Conservation (phyloP, 176 grass and related monocot species). For the Dactylis glomerata region DNA sequence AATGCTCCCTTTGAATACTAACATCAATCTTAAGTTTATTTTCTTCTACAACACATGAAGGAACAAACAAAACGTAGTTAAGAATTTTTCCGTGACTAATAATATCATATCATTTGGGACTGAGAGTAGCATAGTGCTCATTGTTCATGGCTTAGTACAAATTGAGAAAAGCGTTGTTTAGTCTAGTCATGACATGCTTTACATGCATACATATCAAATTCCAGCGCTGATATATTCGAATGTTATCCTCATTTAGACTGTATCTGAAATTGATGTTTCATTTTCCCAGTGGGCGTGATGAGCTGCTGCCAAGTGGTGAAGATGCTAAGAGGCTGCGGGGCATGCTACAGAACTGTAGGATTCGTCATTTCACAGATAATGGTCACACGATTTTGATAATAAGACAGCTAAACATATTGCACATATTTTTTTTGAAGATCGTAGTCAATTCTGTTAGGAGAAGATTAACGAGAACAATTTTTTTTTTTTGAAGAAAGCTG, state of each 20-base stretch:
- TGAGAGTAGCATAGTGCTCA: no score
- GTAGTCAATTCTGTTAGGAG: no score
- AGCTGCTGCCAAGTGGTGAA: constrained; percentile 69
- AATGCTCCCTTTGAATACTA: neutral
- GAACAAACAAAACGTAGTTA: no score
- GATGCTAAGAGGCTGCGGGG: constrained; percentile 59
- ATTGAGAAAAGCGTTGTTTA: neutral
- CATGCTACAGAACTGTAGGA: constrained; percentile 58
- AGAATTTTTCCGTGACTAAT: no score
- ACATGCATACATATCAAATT: neutral
- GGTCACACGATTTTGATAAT: constrained; percentile 81
- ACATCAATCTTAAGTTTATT: no score
- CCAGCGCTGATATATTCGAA: neutral
- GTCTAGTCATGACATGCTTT: neutral
- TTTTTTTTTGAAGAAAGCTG: no score
- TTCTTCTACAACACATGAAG: no score
- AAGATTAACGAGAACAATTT: no score
- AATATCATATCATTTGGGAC: no score
- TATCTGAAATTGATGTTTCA: constrained; percentile 28
- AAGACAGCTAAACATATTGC: neutral
- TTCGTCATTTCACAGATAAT: constrained; percentile 62
- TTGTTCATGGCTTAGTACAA: no score
- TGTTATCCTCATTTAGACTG: neutral
- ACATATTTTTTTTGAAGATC: no score
- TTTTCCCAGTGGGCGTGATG: constrained; percentile 68